phyloP scores from a whole-genome alignment of 2,329 filamentous ascomycete genomes.

The Aschersonia sp. region DNA sequence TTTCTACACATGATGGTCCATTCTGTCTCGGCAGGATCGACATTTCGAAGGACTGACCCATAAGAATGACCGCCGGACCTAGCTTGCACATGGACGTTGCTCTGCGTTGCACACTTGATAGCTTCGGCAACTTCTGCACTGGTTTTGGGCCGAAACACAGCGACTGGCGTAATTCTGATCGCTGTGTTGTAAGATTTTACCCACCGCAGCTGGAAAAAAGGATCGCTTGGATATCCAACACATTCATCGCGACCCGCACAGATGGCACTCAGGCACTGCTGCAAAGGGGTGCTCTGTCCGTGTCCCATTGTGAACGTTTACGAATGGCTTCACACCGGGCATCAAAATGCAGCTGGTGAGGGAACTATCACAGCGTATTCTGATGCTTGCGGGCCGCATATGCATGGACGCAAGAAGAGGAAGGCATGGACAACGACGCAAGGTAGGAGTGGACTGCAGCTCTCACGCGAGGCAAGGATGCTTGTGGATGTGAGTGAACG shows the following conservation, averaged over 20 bases:
- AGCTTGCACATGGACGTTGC: conserved; percentile 40
- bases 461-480: too few species aligned
- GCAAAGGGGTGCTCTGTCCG: conserved; percentile 22
- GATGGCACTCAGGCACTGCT: conserved; percentile 29
- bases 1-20: not conserved
- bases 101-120: conserved; percentile 38
- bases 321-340: too few species aligned
- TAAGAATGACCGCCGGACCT: conserved; percentile 52
- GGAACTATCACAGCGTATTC: too few species aligned
- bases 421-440: too few species aligned
- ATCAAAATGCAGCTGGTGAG: too few species aligned
- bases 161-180: conserved; percentile 32
- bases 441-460: too few species aligned
- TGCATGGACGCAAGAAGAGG: too few species aligned
- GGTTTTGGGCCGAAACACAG: conserved; percentile 39
- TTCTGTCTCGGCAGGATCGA: too few species aligned
- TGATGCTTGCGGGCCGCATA: too few species aligned
- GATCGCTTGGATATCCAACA: conserved; percentile 28
- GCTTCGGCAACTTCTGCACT: conserved; percentile 39
- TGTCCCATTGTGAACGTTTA: conserved; percentile 23
- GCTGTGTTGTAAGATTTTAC: conserved; percentile 39
- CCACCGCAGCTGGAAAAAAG: conserved; percentile 32
- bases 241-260: conserved; percentile 29
- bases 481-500: too few species aligned
- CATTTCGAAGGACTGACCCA: conserved; percentile 23